Conservation (phyloP, 768 basidiomycete genomes). For the Leccinum ochraceum region DNA sequence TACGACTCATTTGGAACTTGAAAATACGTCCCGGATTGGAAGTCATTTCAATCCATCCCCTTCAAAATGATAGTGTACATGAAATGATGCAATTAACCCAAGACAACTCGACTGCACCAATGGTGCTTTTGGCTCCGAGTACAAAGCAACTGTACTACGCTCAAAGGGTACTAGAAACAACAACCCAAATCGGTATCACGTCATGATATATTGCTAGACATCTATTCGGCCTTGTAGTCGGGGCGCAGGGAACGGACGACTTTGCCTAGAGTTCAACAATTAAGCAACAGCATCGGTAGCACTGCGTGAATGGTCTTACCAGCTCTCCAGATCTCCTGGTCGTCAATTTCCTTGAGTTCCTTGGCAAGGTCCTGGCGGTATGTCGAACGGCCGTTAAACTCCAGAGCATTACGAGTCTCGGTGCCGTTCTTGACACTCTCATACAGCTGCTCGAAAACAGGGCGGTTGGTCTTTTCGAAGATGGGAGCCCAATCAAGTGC, state of each 20-base stretch:
- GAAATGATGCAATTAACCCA: constrained; percentile 5
- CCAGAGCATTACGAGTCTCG: constrained; percentile 95
- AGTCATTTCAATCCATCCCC: not conserved
- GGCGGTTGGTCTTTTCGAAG: constrained; percentile 92
- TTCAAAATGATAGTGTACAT: constrained; percentile 19
- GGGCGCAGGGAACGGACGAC: constrained; percentile 87
- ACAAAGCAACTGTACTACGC: constrained; percentile 10
- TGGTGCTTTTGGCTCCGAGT: constrained; percentile 27
- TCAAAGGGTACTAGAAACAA: constrained; percentile 9
- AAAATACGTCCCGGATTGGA: not conserved
- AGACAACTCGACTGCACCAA: constrained; percentile 23
- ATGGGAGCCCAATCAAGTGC: constrained; percentile 99
- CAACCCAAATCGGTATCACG: too few relatives aligned
- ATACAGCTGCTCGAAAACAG: constrained; percentile 94
- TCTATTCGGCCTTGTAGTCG: constrained; percentile 71
- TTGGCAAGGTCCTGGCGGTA: constrained; percentile 92
- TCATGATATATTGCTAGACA: not conserved
- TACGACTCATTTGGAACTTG: constrained; percentile 5
- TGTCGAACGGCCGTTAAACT: constrained; percentile 90
- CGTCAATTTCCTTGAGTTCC: constrained; percentile 93
- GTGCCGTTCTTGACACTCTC: constrained; percentile 92
- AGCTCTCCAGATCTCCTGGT: constrained; percentile 99
- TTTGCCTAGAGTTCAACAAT: constrained; percentile 55
- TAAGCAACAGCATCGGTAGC: constrained; percentile 13
- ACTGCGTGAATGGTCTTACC: constrained; percentile 45